Percentiles rank a stretch among this genome's conserved stretches.
These are phyloP conservation scores for Chimonanthus praecox DNA, from an alignment of 164 flowering plant species.

Conservation along the genomic window DNA sequence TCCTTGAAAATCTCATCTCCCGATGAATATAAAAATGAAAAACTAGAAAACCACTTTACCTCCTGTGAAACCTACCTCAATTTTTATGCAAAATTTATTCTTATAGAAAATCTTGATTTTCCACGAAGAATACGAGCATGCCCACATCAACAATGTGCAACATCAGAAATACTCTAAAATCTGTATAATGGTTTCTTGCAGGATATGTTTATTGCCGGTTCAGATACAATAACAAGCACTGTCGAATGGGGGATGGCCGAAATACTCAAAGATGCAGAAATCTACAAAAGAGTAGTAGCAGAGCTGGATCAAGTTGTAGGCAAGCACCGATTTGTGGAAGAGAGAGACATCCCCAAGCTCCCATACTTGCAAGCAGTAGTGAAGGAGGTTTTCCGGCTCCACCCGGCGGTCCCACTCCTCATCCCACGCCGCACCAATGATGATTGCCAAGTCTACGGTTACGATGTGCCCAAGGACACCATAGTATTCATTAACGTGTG, in stretches of 20 bases:
- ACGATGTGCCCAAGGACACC: conserved; percentile 26
- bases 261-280: conserved; percentile 20
- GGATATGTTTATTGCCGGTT: conserved; percentile 38
- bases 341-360: conserved; percentile 26
- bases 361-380: conserved; percentile 27
- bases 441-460: conserved; percentile 20
- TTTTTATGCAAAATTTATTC: no score
- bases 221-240: conserved; percentile 34
- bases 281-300: conserved; percentile 11
- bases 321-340: conserved; percentile 19
- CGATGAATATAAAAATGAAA: no score
- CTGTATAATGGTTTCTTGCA: conserved; percentile 3
- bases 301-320: conserved; percentile 33
- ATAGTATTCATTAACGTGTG: conserved; percentile 30
- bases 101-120: no score
- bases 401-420: conserved; percentile 31
- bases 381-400: conserved; percentile 34
- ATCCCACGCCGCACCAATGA: conserved; percentile 30
- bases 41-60: no score
- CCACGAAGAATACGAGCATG: background rate
- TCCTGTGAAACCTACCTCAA: no score
- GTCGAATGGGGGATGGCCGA: conserved; percentile 39
- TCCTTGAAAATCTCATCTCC: no score
- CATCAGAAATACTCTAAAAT: background rate
- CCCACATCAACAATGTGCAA: background rate